Evolutionary conservation across 805 yeast species (phyloP).

Genomic region (Candida pseudoglaebosa): DNA sequence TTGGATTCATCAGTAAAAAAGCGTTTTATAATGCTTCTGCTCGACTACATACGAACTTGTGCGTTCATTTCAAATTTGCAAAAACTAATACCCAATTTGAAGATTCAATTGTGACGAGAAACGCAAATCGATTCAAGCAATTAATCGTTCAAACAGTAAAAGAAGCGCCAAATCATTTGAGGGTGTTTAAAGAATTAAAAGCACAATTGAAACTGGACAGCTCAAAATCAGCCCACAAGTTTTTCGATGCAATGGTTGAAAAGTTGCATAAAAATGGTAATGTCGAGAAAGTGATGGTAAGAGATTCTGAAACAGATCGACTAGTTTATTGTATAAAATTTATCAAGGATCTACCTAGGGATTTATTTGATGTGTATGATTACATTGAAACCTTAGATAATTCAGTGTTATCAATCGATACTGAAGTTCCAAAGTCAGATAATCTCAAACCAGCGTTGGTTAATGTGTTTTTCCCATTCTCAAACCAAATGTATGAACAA

Average conservation of each 20-base stretch:
- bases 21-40: conserved; percentile 28
- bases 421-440: conserved; percentile 20
- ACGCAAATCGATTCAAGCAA: conserved; percentile 24
- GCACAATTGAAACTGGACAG: conserved; percentile 52
- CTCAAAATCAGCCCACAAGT: conserved; percentile 34
- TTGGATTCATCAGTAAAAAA: conserved; percentile 44
- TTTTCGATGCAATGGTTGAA: conserved; percentile 47
- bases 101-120: conserved; percentile 23
- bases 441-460: conserved; percentile 24
- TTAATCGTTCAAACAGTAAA: conserved; percentile 48
- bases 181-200: conserved; percentile 59
- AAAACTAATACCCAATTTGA: conserved; percentile 14
- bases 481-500: conserved; percentile 56
- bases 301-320: conserved; percentile 22
- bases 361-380: conserved; percentile 41
- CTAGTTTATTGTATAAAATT: conserved; percentile 38
- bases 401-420: conserved; percentile 19
- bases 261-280: conserved; percentile 43
- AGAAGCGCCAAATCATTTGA: conserved; percentile 54
- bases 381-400: conserved; percentile 22
- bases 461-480: conserved; percentile 59
- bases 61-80: conserved; percentile 48
- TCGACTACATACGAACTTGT: conserved; percentile 51
- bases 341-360: conserved; percentile 45
- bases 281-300: conserved; percentile 50